Evolutionary conservation across 2,329 filamentous ascomycete genomes (phyloP).

Genomic region (Diaporthe vaccinii): DNA sequence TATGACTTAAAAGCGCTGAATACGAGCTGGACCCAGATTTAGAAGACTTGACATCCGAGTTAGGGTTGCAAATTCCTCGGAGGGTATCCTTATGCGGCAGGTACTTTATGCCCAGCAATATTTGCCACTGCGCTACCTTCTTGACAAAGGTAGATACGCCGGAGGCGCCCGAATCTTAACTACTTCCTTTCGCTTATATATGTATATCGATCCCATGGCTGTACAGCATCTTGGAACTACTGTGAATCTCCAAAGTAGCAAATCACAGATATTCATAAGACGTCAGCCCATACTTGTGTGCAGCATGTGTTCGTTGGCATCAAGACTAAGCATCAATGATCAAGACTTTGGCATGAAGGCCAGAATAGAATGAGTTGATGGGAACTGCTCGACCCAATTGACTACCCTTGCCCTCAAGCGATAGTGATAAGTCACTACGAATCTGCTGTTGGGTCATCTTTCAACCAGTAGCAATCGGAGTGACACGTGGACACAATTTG

Average conservation of each 20-base stretch:
- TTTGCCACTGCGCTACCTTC: not conserved
- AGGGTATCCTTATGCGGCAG: conserved; percentile 2
- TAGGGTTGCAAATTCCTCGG: conserved; percentile 8
- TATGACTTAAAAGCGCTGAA: not conserved
- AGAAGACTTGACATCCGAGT: not conserved
- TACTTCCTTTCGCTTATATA: not conserved
- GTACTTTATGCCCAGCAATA: conserved; percentile 5
- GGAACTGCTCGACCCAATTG: not conserved
- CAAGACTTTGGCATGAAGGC: too few relatives aligned
- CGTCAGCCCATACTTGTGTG: not conserved
- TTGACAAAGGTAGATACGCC: conserved; percentile 22
- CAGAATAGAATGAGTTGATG: too few relatives aligned
- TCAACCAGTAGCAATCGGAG: not conserved
- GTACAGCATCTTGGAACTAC: not conserved
- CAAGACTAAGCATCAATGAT: too few relatives aligned
- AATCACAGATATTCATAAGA: not conserved
- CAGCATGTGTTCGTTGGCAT: too few relatives aligned
- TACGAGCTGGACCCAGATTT: conserved; percentile 16
- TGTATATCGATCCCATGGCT: too few relatives aligned
- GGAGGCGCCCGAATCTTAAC: not conserved
- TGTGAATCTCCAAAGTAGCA: not conserved
- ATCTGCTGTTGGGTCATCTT: too few relatives aligned
- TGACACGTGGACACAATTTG: not conserved
- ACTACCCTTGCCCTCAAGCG: not conserved
- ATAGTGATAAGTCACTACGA: not conserved